Evolutionary conservation across 2,329 filamentous ascomycete species (phyloP).

Genomic region (Phyllosticta capitalensis): DNA sequence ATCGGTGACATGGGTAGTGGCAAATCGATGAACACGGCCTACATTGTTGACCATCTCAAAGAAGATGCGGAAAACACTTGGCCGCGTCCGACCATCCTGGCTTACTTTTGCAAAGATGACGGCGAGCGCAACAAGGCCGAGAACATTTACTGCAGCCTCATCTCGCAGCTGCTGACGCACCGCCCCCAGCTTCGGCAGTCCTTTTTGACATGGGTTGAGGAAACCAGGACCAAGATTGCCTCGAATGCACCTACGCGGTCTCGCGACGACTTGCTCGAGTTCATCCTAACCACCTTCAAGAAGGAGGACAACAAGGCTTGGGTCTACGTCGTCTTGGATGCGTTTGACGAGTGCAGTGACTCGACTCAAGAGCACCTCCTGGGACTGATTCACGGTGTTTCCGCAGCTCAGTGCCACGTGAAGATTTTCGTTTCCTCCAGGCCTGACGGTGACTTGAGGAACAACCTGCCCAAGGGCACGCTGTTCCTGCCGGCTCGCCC

Average conservation of each 20-base stretch:
- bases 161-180: background rate
- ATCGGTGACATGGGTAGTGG: slow-evolving; percentile 3
- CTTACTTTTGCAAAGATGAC: slow-evolving; percentile 1
- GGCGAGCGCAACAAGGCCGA: background rate
- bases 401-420: background rate
- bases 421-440: slow-evolving; percentile 2
- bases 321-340: background rate
- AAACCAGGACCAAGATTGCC: background rate
- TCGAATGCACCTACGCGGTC: background rate
- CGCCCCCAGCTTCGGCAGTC: background rate
- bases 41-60: background rate
- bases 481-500: background rate
- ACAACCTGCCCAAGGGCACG: background rate
- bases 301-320: background rate
- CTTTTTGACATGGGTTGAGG: background rate
- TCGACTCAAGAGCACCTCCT: background rate
- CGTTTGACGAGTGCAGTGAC: background rate
- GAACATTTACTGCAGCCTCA: background rate
- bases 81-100: background rate
- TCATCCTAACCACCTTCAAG: background rate
- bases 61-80: background rate
- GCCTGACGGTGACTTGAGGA: background rate
- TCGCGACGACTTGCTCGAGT: background rate
- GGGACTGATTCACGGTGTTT: background rate
- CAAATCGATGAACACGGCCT: background rate